Percentiles rank a stretch among this genome's conserved stretches.
Conservation (phyloP, 305 asterid species). For the Fraxinus greggii region DNA sequence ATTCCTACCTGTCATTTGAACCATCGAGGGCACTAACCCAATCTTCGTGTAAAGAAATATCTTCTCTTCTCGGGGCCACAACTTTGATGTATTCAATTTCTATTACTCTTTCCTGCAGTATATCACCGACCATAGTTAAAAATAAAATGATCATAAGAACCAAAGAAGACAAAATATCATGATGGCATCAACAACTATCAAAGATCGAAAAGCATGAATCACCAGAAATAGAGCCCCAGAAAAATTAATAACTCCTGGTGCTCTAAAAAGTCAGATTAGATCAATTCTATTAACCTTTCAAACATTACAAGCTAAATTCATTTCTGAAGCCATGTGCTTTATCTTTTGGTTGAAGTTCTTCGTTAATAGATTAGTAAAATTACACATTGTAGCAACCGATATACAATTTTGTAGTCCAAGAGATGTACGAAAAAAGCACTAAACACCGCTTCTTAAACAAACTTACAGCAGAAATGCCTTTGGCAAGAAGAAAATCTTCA, state of each 20-base stretch:
- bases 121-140: conserved; percentile 11
- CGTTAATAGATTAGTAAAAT: neutral
- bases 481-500: conserved; percentile 85
- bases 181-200: neutral
- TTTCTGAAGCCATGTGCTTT: neutral
- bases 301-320: neutral
- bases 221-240: neutral
- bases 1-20: conserved; percentile 61
- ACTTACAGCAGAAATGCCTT: conserved; percentile 83
- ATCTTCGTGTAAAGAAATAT: conserved; percentile 79
- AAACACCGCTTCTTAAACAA: neutral
- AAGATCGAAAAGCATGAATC: neutral
- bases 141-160: conserved; percentile 2
- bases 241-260: neutral
- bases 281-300: neutral
- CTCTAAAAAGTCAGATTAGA: neutral
- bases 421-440: neutral
- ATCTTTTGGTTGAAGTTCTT: neutral
- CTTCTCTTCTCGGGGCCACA: conserved; percentile 75
- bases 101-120: conserved; percentile 71
- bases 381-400: conserved; percentile 6
- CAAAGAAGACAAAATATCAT: neutral
- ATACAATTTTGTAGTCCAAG: neutral
- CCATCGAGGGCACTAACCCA: conserved; percentile 98
- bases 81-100: conserved; percentile 90